phyloP scores from a whole-genome alignment of 108 stramenopile genomes.

The Parietichytrium sp. region DNA sequence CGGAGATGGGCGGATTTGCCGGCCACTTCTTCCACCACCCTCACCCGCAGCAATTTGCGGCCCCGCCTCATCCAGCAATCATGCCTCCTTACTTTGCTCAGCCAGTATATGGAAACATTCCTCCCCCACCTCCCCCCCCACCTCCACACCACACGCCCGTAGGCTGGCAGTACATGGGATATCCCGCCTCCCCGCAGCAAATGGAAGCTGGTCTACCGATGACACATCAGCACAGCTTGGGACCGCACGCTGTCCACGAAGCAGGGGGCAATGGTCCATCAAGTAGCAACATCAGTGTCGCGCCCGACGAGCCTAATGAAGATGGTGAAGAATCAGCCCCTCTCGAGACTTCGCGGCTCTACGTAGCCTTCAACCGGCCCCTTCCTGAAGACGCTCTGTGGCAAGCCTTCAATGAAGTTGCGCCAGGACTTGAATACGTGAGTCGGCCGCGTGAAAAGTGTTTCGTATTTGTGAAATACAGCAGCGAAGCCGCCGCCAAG shows the following conservation, averaged over 20 bases:
- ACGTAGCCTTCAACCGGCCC: neutral
- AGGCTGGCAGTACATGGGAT: neutral
- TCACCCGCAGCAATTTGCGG: no score
- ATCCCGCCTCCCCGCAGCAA: neutral
- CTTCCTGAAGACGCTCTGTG: slow-evolving; percentile 23
- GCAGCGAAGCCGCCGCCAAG: slow-evolving; percentile 1
- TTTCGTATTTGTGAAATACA: slow-evolving; percentile 31
- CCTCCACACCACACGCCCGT: no score
- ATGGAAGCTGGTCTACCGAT: neutral
- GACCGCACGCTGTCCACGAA: neutral
- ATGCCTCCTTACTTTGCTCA: no score
- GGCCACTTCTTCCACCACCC: no score
- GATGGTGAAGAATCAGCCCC: neutral
- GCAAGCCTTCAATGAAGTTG: neutral
- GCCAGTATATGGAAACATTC: no score
- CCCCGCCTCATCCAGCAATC: no score
- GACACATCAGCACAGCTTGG: neutral
- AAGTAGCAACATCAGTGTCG: neutral
- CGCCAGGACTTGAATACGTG: slow-evolving; percentile 25
- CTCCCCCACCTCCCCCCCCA: no score
- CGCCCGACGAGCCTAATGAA: neutral
- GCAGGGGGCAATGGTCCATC: no score
- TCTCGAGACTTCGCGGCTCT: slow-evolving; percentile 1
- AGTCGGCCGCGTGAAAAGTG: slow-evolving; percentile 12
- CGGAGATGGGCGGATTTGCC: no score